phyloP scores from a whole-genome alignment of 176 grass and related monocot genomes.

The Carex parvula region DNA sequence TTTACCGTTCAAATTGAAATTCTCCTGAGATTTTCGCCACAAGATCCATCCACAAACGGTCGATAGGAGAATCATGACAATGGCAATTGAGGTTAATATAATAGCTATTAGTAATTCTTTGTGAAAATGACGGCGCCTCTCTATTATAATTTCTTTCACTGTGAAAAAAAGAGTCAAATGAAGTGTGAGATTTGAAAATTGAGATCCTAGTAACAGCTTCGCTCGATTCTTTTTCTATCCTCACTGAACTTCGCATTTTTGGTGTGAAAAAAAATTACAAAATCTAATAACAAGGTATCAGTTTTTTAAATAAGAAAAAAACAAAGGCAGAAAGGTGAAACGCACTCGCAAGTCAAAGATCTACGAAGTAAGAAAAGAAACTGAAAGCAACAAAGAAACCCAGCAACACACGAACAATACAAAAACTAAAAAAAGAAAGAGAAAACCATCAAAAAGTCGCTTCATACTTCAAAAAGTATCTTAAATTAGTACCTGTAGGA shows the following conservation, averaged over 20 bases:
- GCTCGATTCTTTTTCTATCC: background rate
- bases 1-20: constrained; percentile 30
- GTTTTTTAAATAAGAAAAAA: background rate
- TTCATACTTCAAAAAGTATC: background rate
- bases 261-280: constrained; percentile 4
- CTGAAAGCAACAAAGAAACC: constrained; percentile 3
- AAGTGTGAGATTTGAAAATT: constrained; percentile 10
- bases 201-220: background rate
- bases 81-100: constrained; percentile 52
- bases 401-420: background rate
- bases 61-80: constrained; percentile 57
- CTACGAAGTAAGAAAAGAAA: constrained; percentile 6
- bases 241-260: background rate
- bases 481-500: constrained; percentile 21
- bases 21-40: constrained; percentile 54
- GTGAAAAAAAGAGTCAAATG: constrained; percentile 6
- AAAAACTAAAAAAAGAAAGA: background rate
- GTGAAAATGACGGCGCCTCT: constrained; percentile 52
- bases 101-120: constrained; percentile 61
- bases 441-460: background rate
- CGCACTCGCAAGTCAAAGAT: constrained; percentile 13
- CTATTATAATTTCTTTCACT: constrained; percentile 53
- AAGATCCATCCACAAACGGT: constrained; percentile 57
- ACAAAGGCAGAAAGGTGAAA: background rate
- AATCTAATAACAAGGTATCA: constrained; percentile 17